A percentile compares a stretch with the other conserved stretches of the same genome.
phyloP scores from a whole-genome alignment of 257 asterid genomes.

The Lantana camara region DNA sequence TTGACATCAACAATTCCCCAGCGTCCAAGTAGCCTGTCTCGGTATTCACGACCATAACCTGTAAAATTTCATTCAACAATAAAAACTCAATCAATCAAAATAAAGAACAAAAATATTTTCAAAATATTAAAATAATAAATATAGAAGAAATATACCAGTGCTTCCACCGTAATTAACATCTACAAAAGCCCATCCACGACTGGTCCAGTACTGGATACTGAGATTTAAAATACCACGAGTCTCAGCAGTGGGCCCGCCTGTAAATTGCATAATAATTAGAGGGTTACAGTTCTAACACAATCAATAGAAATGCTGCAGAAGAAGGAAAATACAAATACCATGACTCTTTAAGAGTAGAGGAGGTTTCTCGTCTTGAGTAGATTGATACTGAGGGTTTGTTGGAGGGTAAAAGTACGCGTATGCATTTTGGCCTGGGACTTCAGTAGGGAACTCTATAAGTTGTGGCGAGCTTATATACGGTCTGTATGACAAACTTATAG shows the following conservation, averaged over 20 bases:
- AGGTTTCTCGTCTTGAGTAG: conserved; percentile 75
- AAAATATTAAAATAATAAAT: not conserved
- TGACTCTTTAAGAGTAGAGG: conserved; percentile 92
- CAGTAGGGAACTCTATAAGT: conserved; percentile 85
- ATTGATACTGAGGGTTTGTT: conserved; percentile 73
- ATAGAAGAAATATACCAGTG: conserved; percentile 61
- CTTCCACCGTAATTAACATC: conserved; percentile 99
- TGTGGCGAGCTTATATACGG: conserved; percentile 77
- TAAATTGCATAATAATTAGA: conserved; percentile 16
- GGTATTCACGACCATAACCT: conserved; percentile 95
- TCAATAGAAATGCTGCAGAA: not conserved
- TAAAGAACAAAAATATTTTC: not conserved
- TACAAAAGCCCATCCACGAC: conserved; percentile 98
- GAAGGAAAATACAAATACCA: conserved; percentile 45
- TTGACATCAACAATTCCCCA: conserved; percentile 97
- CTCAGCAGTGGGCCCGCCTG: conserved; percentile 98
- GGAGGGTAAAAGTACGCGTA: conserved; percentile 97
- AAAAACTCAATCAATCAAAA: conserved; percentile 21
- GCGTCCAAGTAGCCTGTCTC: conserved; percentile 78
- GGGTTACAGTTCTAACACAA: not conserved
- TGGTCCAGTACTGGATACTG: conserved; percentile 90
- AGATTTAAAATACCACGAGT: conserved; percentile 82
- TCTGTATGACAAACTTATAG: conserved; percentile 41
- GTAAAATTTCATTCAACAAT: conserved; percentile 28
- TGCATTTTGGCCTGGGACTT: conserved; percentile 81